Base-by-base conservation (phyloP, 129 eudicot species). In the Flaveria sonorensis region DNA sequence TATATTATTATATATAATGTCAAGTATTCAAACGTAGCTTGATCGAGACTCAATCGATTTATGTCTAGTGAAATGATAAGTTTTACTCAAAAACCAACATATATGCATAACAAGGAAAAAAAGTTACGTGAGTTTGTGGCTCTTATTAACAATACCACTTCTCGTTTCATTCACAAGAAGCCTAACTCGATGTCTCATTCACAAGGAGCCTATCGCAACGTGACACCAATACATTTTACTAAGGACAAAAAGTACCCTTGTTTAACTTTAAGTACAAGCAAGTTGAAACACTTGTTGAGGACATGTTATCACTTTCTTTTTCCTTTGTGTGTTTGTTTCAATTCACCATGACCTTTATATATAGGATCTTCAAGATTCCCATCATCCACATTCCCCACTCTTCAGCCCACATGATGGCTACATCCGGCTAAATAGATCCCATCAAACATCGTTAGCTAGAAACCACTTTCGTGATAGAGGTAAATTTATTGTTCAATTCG, bases 291-390 rank as follows among this genome's bases (percentile, higher is more conserved):
- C 70, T 45, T 70, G 30, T 57, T 11, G 47, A 57, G 76, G 62
- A 39, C 75, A 70, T 70, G 48, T 13, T 32, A 46, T 24, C 12
- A 78, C 7, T 56, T 46, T 15, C 46, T 55, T 69, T 69, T 77
- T 39, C 46, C 19, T 20, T 43, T 68, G 60, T 42, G 48, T 77
- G 74, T 42, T 77, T 69, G 62, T 68, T 68, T 24, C 40, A 36
- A 36, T 36, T 36, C 46, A 30, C 52, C n/a, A 30, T 70, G 70
- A 76, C 24, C 11, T 64, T 64, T 63, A 40, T 67, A 39, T 78
- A 39, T 70, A 78, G 70, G 77, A 78, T 78, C 63, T 69, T 78
- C 77, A 78, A 70, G 77, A 78, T 70, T 78, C 82, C 42, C 63
- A 78, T 42, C 18, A 71, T 16, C 28, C 66, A 52, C 18, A 52